Evolutionary conservation across 495 filamentous ascomycete genomes (phyloP).

Genomic region (Lepidopterella palustris): DNA sequence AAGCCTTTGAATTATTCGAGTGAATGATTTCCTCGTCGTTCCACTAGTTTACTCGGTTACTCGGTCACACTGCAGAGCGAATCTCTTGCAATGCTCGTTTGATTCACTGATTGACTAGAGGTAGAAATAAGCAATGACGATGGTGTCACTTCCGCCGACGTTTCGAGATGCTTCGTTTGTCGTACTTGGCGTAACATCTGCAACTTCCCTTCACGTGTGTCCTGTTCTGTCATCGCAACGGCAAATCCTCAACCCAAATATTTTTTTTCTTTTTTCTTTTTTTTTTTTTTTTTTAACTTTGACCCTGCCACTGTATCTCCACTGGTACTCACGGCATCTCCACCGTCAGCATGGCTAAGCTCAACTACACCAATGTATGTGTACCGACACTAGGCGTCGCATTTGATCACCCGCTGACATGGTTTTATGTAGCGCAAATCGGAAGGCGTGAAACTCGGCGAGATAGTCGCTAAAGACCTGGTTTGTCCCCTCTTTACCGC

Average conservation of each 20-base stretch:
- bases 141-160: too few species aligned
- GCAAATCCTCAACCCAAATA: neutral
- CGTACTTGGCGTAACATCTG: neutral
- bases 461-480: constrained; percentile 43
- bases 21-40: too few species aligned
- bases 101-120: too few species aligned
- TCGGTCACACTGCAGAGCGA: too few species aligned
- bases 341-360: neutral
- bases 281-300: neutral
- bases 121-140: too few species aligned
- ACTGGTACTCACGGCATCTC: neutral
- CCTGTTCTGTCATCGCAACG: too few species aligned
- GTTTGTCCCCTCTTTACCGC: constrained; percentile 23
- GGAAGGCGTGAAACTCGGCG: constrained; percentile 42
- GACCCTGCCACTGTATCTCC: neutral
- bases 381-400: neutral
- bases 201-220: neutral
- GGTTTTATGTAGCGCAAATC: constrained; percentile 37
- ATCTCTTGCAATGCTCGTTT: too few species aligned
- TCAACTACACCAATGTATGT: constrained; percentile 8
- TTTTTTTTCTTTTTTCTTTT: too few species aligned
- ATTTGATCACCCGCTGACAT: neutral
- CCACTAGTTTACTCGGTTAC: too few species aligned
- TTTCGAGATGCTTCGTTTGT: neutral
- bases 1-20: too few species aligned